Evolutionary conservation across 208 protist species (phyloP).

Genomic region (Acanthamoeba sp.): DNA sequence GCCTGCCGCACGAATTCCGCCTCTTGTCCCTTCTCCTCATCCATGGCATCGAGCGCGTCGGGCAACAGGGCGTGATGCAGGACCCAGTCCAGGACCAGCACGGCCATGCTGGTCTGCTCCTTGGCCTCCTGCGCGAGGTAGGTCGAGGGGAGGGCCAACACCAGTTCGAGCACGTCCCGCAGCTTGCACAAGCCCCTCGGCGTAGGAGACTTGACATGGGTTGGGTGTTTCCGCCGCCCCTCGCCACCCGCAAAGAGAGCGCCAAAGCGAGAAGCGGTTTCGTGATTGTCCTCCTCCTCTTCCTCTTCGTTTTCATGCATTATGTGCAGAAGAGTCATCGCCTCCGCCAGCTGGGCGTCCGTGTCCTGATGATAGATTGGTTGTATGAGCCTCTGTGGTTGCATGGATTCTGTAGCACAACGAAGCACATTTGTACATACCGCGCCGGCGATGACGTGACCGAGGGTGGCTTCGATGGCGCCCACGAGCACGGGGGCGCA

Average conservation of each 20-base stretch:
- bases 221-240: too few species aligned
- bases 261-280: not conserved
- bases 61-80: slow-evolving; percentile 5
- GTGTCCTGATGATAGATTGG: too few species aligned
- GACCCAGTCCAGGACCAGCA: slow-evolving; percentile 19
- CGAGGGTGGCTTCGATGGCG: not conserved
- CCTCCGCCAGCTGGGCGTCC: not conserved
- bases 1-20: not conserved
- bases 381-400: too few species aligned
- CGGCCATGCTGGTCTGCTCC: not conserved
- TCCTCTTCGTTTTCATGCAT: not conserved
- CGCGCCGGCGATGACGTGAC: not conserved
- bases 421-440: too few species aligned
- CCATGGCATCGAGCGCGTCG: not conserved
- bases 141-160: slow-evolving; percentile 16
- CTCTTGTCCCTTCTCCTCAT: not conserved
- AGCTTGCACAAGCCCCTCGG: not conserved
- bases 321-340: not conserved
- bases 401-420: too few species aligned
- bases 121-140: slow-evolving; percentile 1
- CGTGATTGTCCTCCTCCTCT: not conserved
- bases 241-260: not conserved
- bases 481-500: slow-evolving; percentile 2
- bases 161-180: slow-evolving; percentile 24
- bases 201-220: not conserved